phyloP scores from a whole-genome alignment of 768 basidiomycete species.

The Pleurotus citrinopileatus region DNA sequence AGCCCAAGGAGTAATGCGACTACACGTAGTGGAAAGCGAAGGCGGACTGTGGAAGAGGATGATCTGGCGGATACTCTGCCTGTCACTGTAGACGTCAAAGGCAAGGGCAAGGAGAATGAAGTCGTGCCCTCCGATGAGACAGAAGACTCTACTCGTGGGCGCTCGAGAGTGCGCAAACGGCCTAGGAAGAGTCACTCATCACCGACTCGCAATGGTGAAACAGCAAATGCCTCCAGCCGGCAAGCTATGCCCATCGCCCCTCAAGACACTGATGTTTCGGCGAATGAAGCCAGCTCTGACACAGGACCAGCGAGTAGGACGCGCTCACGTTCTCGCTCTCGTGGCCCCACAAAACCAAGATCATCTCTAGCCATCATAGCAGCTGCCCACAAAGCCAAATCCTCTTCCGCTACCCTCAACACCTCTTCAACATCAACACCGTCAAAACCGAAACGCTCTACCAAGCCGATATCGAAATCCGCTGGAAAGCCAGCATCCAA shows the following conservation, averaged over 20 bases:
- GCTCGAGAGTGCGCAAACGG: not conserved
- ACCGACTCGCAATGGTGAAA: not conserved
- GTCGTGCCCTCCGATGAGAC: not conserved
- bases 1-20: not conserved
- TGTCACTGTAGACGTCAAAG: not conserved
- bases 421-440: not conserved
- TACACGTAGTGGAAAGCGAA: not conserved
- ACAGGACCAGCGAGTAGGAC: slow-evolving; percentile 1
- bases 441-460: not conserved
- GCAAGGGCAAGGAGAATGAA: not conserved
- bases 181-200: not conserved
- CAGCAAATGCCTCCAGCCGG: not conserved
- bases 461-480: not conserved
- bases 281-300: not conserved
- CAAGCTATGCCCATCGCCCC: not conserved
- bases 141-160: not conserved
- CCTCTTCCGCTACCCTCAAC: not conserved
- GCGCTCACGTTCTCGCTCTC: slow-evolving; percentile 4
- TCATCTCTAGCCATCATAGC: slow-evolving; percentile 2
- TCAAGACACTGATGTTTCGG: not conserved
- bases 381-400: not conserved
- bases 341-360: not conserved
- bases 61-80: not conserved
- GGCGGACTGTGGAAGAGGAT: not conserved
- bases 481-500: not conserved